These are phyloP conservation scores for Amanita brunnescens DNA, from an alignment of 768 basidiomycete species.

Conservation along the genomic window DNA sequence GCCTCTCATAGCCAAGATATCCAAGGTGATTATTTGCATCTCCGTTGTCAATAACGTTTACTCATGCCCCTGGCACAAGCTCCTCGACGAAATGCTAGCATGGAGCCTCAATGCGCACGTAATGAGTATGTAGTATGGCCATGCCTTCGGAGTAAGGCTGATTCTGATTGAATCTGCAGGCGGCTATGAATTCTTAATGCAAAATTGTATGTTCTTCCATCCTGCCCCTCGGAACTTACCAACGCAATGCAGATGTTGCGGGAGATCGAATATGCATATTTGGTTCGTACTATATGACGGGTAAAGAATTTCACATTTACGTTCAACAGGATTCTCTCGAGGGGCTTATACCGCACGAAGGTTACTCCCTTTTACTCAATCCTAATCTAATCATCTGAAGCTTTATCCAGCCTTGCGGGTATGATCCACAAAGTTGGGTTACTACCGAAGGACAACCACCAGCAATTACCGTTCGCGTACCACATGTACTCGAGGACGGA, in stretches of 20 bases:
- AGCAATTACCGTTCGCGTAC: conserved; percentile 59
- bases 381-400: too few relatives aligned
- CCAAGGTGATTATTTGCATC: not conserved
- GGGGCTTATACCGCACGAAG: conserved; percentile 57
- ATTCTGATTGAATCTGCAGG: not conserved
- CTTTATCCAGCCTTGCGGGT: conserved; percentile 30
- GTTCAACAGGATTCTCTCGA: conserved; percentile 43
- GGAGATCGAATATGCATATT: not conserved
- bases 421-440: conserved; percentile 47
- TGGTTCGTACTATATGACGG: not conserved
- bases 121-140: too few relatives aligned
- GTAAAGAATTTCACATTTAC: not conserved
- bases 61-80: too few relatives aligned
- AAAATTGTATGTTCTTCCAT: conserved; percentile 1
- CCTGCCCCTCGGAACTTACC: too few relatives aligned
- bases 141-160: too few relatives aligned
- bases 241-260: not conserved
- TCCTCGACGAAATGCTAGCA: conserved; percentile 34
- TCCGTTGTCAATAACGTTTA: too few relatives aligned
- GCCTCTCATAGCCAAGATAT: conserved; percentile 22
- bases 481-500: conserved; percentile 52
- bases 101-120: too few relatives aligned
- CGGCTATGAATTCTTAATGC: conserved; percentile 9
- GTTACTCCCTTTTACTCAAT: conserved; percentile 11
- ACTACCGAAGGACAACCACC: conserved; percentile 35